Conservation (phyloP, 768 basidiomycete species). For the Suillus decipiens region DNA sequence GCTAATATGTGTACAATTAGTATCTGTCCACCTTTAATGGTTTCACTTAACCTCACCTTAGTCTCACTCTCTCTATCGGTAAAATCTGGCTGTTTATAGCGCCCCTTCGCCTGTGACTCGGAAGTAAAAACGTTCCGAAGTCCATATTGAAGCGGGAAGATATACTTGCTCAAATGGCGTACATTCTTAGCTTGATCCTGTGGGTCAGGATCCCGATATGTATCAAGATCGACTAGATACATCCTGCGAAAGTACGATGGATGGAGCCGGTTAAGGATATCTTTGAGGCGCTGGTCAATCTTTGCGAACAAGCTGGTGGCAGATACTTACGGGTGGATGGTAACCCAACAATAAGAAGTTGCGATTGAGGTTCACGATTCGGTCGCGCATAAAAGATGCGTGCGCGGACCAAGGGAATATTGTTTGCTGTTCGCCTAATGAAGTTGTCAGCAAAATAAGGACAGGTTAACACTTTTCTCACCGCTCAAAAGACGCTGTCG, state of each 20-base stretch:
- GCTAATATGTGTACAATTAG: conserved; percentile 20
- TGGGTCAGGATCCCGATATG: conserved; percentile 47
- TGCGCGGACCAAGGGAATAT: conserved; percentile 52
- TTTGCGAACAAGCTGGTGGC: background rate
- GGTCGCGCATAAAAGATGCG: conserved; percentile 73
- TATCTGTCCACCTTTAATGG: background rate
- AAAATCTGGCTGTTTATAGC: conserved; percentile 49
- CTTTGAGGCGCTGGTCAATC: conserved; percentile 37
- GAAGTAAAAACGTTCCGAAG: conserved; percentile 58
- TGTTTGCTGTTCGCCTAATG: conserved; percentile 46
- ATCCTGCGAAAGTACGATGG: conserved; percentile 40
- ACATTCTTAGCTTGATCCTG: conserved; percentile 49
- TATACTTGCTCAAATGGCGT: conserved; percentile 73
- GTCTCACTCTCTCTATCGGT: conserved; percentile 69
- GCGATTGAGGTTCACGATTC: conserved; percentile 48
- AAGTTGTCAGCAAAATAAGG: conserved; percentile 11
- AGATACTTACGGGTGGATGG: conserved; percentile 60
- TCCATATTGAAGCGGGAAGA: conserved; percentile 82
- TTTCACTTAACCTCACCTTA: conserved; percentile 42
- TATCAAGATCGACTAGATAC: conserved; percentile 22
- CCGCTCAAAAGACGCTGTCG: conserved; percentile 5
- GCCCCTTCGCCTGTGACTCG: conserved; percentile 23
- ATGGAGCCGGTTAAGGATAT: conserved; percentile 62
- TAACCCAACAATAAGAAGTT: conserved; percentile 60
- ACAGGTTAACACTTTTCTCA: conserved; percentile 4